Conservation (phyloP, 805 yeast species). For the Nakazawaea holstii region DNA sequence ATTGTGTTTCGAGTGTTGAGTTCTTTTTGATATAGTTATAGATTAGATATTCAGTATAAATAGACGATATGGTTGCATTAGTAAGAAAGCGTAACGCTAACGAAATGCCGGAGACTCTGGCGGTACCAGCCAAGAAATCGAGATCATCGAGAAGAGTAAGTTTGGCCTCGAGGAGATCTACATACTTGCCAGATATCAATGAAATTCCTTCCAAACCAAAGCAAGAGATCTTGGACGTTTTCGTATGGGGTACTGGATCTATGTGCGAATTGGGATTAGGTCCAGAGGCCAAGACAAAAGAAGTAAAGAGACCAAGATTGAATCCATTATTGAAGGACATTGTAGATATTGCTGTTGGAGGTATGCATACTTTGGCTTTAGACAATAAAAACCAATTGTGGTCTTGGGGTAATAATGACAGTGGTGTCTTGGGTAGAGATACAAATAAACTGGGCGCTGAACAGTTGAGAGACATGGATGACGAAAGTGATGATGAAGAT, state of each 20-base stretch:
- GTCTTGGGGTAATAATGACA: constrained; percentile 98
- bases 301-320: constrained; percentile 92
- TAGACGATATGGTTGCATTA: constrained; percentile 10
- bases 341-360: constrained; percentile 90
- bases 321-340: constrained; percentile 74
- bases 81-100: constrained; percentile 9
- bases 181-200: constrained; percentile 44
- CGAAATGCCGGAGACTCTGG: neutral
- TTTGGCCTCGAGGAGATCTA: constrained; percentile 43
- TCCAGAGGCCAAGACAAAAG: constrained; percentile 84
- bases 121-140: constrained; percentile 8
- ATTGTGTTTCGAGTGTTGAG: too few relatives aligned
- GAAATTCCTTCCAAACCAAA: constrained; percentile 27
- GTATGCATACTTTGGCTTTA: constrained; percentile 87
- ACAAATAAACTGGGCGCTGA: constrained; percentile 60
- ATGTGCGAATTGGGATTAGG: constrained; percentile 99
- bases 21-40: too few relatives aligned
- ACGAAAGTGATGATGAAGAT: constrained; percentile 55
- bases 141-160: constrained; percentile 8
- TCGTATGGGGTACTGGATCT: constrained; percentile 94
- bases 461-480: constrained; percentile 63
- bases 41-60: neutral
- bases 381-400: constrained; percentile 76
- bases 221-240: constrained; percentile 59
- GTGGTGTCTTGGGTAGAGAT: constrained; percentile 86